phyloP scores from a whole-genome alignment of 2,329 filamentous ascomycete genomes.

The Cryphonectria nitschkei region DNA sequence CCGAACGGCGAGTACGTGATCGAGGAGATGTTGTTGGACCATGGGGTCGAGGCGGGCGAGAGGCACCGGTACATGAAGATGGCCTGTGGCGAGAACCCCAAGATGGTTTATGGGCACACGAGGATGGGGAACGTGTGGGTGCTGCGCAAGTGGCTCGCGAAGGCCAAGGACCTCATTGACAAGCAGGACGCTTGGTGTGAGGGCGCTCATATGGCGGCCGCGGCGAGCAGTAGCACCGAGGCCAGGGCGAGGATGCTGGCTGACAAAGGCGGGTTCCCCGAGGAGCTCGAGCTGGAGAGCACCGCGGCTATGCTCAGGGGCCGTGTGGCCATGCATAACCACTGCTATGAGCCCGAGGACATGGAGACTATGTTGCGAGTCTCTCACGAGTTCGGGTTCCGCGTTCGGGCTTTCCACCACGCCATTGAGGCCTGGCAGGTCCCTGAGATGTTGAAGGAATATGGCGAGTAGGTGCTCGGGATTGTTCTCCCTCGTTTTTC shows the following conservation, averaged over 20 bases:
- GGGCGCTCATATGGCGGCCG: conserved; percentile 25
- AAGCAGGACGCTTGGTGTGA: conserved; percentile 40
- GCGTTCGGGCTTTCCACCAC: conserved; percentile 47
- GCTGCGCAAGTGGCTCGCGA: conserved; percentile 44
- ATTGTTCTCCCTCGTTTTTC: conserved; percentile 4
- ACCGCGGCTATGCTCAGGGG: conserved; percentile 46
- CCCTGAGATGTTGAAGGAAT: conserved; percentile 44
- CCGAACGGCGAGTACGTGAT: conserved; percentile 43
- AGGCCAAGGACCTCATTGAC: conserved; percentile 41
- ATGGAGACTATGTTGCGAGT: conserved; percentile 48
- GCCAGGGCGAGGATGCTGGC: conserved; percentile 30
- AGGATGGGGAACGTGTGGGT: conserved; percentile 46
- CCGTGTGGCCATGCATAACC: conserved; percentile 46
- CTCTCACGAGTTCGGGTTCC: conserved; percentile 47
- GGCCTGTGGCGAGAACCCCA: conserved; percentile 52
- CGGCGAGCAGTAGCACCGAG: conserved; percentile 24
- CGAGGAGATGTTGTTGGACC: conserved; percentile 47
- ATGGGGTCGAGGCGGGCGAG: conserved; percentile 39
- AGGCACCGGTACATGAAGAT: conserved; percentile 49
- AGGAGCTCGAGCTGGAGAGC: conserved; percentile 45
- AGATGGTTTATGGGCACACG: conserved; percentile 41
- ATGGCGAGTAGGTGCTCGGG: conserved; percentile 39
- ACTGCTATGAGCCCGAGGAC: conserved; percentile 50
- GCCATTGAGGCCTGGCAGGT: conserved; percentile 46
- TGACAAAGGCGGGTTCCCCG: conserved; percentile 34